phyloP scores from a whole-genome alignment of 345 rosid species.

The Syzygium grande region DNA sequence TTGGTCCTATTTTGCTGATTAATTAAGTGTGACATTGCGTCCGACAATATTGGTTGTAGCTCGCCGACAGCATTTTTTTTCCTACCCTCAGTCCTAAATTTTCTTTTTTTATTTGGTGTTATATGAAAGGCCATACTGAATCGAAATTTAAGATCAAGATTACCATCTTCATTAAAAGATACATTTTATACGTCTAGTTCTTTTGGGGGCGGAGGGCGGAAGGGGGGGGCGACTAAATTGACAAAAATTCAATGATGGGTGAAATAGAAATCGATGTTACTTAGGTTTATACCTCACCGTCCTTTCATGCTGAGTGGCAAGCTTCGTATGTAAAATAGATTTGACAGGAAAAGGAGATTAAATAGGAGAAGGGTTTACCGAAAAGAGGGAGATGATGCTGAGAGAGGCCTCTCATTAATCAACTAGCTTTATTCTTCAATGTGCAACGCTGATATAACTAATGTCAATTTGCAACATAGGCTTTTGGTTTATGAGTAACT shows the following conservation, averaged over 20 bases:
- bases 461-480: neutral
- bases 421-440: neutral
- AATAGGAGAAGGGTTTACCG: neutral
- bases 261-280: neutral
- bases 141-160: neutral
- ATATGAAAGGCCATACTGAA: neutral
- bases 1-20: neutral
- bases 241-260: neutral
- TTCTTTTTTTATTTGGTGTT: neutral
- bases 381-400: neutral
- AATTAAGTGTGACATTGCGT: neutral
- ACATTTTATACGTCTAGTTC: rapidly evolving
- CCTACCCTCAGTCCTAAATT: rapidly evolving
- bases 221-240: too few relatives aligned
- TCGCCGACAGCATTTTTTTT: neutral
- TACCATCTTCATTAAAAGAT: neutral
- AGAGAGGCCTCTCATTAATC: neutral
- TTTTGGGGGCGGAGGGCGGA: too few relatives aligned
- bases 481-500: neutral
- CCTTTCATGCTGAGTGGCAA: neutral
- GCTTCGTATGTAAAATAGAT: neutral
- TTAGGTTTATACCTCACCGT: neutral
- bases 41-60: rapidly evolving
- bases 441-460: neutral
- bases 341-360: neutral